Conservation (phyloP, 352 stramenopile genomes). For the Phytophthora crassamura region DNA sequence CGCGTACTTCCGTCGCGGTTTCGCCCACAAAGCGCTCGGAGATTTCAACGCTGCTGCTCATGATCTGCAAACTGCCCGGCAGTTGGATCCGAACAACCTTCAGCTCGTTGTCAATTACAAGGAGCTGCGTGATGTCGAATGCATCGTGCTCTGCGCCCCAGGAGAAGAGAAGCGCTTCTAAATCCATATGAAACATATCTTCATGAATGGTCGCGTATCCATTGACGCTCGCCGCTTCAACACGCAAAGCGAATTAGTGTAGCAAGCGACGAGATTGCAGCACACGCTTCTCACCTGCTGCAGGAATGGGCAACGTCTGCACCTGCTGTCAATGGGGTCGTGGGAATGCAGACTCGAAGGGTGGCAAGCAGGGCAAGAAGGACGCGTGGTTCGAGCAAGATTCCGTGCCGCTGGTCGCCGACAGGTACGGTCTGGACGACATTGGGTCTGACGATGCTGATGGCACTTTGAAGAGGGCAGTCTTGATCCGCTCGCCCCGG, state of each 20-base stretch:
- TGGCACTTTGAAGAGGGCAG: conserved; percentile 54
- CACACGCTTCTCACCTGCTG: neutral
- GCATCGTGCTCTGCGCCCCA: conserved; percentile 69
- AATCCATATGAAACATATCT: conserved; percentile 30
- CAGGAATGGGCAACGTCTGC: conserved; percentile 39
- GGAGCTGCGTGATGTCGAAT: conserved; percentile 72
- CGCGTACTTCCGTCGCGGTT: conserved; percentile 83
- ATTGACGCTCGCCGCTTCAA: conserved; percentile 16
- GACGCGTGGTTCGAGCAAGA: conserved; percentile 72
- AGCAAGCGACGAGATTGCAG: too few species aligned
- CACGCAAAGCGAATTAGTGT: neutral
- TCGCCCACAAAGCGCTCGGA: conserved; percentile 72
- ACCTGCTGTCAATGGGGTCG: conserved; percentile 35
- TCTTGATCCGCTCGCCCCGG: conserved; percentile 57
- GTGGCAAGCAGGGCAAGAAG: conserved; percentile 31
- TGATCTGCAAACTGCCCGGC: conserved; percentile 78
- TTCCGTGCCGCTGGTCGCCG: conserved; percentile 63
- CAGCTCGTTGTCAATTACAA: conserved; percentile 85
- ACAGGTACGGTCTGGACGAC: conserved; percentile 45
- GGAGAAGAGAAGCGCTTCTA: conserved; percentile 62
- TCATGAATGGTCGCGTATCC: conserved; percentile 38
- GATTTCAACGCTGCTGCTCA: conserved; percentile 56
- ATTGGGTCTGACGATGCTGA: conserved; percentile 42
- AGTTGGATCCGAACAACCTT: conserved; percentile 70
- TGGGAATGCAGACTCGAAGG: conserved; percentile 2